phyloP scores from a whole-genome alignment of 2,329 filamentous ascomycete genomes.

The Fusarium sp. region DNA sequence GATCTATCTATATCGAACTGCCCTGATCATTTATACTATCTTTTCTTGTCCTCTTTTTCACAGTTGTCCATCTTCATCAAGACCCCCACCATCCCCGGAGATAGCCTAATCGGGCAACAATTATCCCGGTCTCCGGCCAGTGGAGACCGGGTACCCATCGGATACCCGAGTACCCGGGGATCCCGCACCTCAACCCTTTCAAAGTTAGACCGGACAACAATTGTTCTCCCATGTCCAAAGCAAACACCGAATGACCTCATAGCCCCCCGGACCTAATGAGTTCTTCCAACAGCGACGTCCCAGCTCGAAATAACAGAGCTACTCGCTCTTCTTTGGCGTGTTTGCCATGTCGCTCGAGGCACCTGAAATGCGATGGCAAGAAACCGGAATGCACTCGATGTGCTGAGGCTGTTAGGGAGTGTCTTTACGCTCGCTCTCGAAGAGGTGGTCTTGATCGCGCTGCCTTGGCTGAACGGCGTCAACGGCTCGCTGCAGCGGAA shows the following conservation, averaged over 20 bases:
- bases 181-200: neutral
- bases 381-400: slow-evolving; percentile 62
- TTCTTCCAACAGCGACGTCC: neutral
- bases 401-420: slow-evolving; percentile 56
- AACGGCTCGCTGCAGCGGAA: slow-evolving; percentile 37
- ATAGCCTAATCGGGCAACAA: slow-evolving; percentile 4
- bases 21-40: neutral
- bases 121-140: neutral
- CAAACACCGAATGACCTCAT: neutral
- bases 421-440: slow-evolving; percentile 64
- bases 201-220: neutral
- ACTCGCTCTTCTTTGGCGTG: slow-evolving; percentile 57
- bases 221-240: neutral
- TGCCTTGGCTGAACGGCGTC: slow-evolving; percentile 45
- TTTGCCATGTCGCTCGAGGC: slow-evolving; percentile 62
- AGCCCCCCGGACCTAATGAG: neutral
- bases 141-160: slow-evolving; percentile 6
- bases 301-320: neutral
- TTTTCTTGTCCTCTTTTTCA: neutral
- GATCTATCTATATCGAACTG: neutral
- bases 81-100: neutral
- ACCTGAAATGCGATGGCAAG: slow-evolving; percentile 65
- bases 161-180: slow-evolving; percentile 19
- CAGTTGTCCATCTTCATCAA: neutral
- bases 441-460: slow-evolving; percentile 56